These are phyloP conservation scores for Colletotrichum endophyticum DNA, from an alignment of 2,329 filamentous ascomycete species.

Conservation along the genomic window DNA sequence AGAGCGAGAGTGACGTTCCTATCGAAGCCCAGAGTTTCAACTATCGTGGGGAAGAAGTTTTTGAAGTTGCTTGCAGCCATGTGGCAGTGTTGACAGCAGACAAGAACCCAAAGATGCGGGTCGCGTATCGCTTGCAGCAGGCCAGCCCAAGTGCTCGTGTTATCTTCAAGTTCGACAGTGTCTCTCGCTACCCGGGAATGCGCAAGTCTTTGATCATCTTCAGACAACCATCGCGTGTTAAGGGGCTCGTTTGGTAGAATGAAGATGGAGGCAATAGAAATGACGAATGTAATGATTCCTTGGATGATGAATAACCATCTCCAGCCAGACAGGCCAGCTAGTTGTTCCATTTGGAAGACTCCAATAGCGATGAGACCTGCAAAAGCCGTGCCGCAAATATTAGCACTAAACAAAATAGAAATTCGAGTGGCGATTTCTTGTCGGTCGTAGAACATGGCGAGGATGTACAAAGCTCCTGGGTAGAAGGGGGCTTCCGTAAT, in stretches of 20 bases:
- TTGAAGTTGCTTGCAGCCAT: constrained; percentile 47
- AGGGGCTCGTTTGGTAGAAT: constrained; percentile 40
- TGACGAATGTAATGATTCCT: constrained; percentile 34
- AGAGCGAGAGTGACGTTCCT: constrained; percentile 46
- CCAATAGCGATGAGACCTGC: constrained; percentile 24
- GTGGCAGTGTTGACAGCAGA: constrained; percentile 29
- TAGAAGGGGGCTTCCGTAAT: constrained; percentile 34
- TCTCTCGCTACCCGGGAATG: constrained; percentile 38
- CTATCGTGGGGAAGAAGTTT: constrained; percentile 46
- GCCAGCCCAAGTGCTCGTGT: constrained; percentile 38
- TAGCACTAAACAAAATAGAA: constrained; percentile 38
- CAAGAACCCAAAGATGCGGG: constrained; percentile 28
- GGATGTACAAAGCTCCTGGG: constrained; percentile 22
- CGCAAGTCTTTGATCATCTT: constrained; percentile 44
- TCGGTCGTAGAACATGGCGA: constrained; percentile 42
- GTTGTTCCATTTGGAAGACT: constrained; percentile 42
- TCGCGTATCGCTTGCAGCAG: constrained; percentile 26
- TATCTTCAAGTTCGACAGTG: constrained; percentile 31
- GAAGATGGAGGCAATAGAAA: constrained; percentile 34
- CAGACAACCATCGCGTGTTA: constrained; percentile 37
- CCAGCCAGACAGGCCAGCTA: constrained; percentile 48
- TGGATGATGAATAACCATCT: constrained; percentile 52
- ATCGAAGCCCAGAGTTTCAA: constrained; percentile 33
- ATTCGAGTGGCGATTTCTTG: constrained; percentile 40
- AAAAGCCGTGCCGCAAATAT: constrained; percentile 26